Evolutionary conservation across 1,284 basidiomycete genomes (phyloP).

Genomic region (Coriolopsis trogii): DNA sequence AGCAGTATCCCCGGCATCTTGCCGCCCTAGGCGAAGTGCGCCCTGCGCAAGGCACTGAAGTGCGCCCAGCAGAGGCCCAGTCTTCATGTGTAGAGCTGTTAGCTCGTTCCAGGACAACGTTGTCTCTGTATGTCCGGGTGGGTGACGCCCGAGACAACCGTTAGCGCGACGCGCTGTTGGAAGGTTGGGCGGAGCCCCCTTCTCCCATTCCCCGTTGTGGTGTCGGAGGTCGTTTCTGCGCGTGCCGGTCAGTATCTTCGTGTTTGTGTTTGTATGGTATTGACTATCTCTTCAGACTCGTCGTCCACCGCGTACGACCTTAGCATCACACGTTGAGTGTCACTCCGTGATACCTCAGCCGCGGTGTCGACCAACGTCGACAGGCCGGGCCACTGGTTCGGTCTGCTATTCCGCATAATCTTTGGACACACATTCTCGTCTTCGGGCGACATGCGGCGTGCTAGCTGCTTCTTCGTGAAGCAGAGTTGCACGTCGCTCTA

Average conservation of each 20-base stretch:
- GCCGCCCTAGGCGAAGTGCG: too few species aligned
- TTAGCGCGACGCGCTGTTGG: not conserved
- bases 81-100: too few species aligned
- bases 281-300: too few species aligned
- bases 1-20: too few species aligned
- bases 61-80: too few species aligned
- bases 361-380: slow-evolving; percentile 16
- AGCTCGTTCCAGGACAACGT: too few species aligned
- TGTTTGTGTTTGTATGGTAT: too few species aligned
- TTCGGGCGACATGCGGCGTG: slow-evolving; percentile 28
- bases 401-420: slow-evolving; percentile 30
- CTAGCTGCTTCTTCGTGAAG: slow-evolving; percentile 19
- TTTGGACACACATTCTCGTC: slow-evolving; percentile 33
- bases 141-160: too few species aligned
- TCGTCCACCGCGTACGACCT: slow-evolving; percentile 7
- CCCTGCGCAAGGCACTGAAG: too few species aligned
- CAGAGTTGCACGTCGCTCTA: slow-evolving; percentile 13
- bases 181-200: not conserved
- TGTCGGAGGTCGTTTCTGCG: not conserved
- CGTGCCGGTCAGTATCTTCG: too few species aligned
- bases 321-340: not conserved
- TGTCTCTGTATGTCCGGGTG: not conserved
- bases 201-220: not conserved
- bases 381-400: slow-evolving; percentile 6
- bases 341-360: not conserved